Conservation (phyloP, 1,139 yeast genomes). For the Taiozyma sp. region DNA sequence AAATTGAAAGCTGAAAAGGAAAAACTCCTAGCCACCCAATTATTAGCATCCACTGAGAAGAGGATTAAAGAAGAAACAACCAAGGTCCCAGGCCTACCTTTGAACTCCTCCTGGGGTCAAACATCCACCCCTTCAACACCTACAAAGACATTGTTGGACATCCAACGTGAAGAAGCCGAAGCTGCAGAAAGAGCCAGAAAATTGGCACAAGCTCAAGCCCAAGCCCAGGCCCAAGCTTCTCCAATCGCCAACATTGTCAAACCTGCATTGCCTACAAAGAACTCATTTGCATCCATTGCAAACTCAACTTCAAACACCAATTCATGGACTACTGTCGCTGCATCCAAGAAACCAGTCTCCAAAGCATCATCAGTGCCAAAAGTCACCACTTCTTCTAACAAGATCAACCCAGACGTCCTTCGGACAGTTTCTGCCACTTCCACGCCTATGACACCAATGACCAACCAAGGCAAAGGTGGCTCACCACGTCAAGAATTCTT, state of each 20-base stretch:
- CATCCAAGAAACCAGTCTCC: conserved; percentile 15
- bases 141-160: conserved; percentile 40
- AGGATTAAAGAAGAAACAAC: conserved; percentile 22
- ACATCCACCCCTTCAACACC: conserved; percentile 26
- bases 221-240: conserved; percentile 20
- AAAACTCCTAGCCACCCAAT: conserved; percentile 23
- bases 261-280: conserved; percentile 11
- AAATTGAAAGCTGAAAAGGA: conserved; percentile 28
- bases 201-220: conserved; percentile 19
- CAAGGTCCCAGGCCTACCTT: conserved; percentile 17
- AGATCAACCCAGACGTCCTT: conserved; percentile 39
- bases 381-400: conserved; percentile 7
- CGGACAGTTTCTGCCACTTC: conserved; percentile 41
- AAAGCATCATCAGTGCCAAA: conserved; percentile 2
- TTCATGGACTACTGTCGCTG: conserved; percentile 32
- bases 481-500: conserved; percentile 62
- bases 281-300: conserved; percentile 20
- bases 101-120: conserved; percentile 22
- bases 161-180: conserved; percentile 43
- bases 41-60: conserved; percentile 25
- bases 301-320: conserved; percentile 16
- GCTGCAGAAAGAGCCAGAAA: conserved; percentile 21
- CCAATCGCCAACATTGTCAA: conserved; percentile 22
- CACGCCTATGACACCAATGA: conserved; percentile 24
- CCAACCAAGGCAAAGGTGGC: conserved; percentile 20